These are phyloP conservation scores for Mycena epipterygia DNA, from an alignment of 768 basidiomycete species.

Conservation along the genomic window DNA sequence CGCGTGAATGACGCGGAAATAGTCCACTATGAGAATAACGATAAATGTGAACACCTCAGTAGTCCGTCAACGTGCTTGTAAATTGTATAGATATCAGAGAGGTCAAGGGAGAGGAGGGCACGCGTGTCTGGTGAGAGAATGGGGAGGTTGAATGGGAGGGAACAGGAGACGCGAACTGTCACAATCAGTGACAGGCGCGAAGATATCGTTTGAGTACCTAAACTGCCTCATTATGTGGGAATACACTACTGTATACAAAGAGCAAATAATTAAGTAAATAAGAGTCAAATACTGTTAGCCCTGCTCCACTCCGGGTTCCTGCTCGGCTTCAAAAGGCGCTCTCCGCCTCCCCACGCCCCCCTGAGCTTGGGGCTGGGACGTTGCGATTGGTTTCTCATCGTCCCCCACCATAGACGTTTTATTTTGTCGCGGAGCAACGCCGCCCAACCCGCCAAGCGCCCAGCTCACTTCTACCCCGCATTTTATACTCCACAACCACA, in stretches of 20 bases:
- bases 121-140: neutral
- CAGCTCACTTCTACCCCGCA: constrained; percentile 85
- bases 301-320: neutral
- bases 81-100: neutral
- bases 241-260: too few species aligned
- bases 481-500: constrained; percentile 94
- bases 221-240: too few species aligned
- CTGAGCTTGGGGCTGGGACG: neutral
- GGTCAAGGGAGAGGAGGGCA: neutral
- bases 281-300: neutral
- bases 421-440: constrained; percentile 3
- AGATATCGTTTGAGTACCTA: too few species aligned
- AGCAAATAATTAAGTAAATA: neutral
- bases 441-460: constrained; percentile 74
- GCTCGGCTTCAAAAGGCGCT: constrained; percentile 27
- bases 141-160: neutral
- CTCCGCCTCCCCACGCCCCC: constrained; percentile 23
- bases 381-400: constrained; percentile 1
- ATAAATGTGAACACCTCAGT: neutral
- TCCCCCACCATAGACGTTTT: constrained; percentile 22
- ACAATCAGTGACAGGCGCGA: constrained; percentile 6
- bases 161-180: neutral
- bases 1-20: constrained; percentile 3
- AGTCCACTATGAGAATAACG: neutral
- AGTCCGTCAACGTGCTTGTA: neutral